Conservation (phyloP, 805 yeast species). For the Candida easanensis region DNA sequence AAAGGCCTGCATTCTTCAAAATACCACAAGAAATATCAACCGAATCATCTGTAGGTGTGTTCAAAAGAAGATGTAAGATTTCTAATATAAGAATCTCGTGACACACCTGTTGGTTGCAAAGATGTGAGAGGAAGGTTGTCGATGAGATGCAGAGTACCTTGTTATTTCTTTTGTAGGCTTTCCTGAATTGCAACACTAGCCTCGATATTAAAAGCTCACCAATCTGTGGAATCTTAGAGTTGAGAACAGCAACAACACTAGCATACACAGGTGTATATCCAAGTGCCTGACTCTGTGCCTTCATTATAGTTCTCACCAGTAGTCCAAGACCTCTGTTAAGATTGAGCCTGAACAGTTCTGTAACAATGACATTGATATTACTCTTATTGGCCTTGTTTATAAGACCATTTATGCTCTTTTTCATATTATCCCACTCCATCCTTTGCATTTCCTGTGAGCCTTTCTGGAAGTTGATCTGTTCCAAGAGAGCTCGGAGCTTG, state of each 20-base stretch:
- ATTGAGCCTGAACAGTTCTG: conserved; percentile 54
- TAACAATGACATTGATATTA: conserved; percentile 48
- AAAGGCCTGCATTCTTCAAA: conserved; percentile 50
- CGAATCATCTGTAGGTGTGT: conserved; percentile 50
- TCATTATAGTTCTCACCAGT: conserved; percentile 55
- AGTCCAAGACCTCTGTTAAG: conserved; percentile 60
- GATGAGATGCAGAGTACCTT: conserved; percentile 41
- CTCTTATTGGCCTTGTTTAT: conserved; percentile 43
- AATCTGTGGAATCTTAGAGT: conserved; percentile 64
- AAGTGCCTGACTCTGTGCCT: conserved; percentile 43
- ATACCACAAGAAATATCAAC: conserved; percentile 53
- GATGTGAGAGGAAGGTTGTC: conserved; percentile 52
- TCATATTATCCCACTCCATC: conserved; percentile 54
- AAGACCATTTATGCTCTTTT: conserved; percentile 43
- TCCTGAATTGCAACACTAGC: conserved; percentile 55
- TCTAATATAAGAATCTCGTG: conserved; percentile 55
- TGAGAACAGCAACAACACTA: conserved; percentile 54
- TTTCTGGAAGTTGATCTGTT: conserved; percentile 29
- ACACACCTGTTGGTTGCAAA: conserved; percentile 60
- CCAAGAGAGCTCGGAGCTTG: conserved; percentile 41
- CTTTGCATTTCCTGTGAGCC: conserved; percentile 45
- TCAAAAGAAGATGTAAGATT: conserved; percentile 44
- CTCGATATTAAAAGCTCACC: conserved; percentile 58
- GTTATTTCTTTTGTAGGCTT: conserved; percentile 47
- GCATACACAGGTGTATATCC: conserved; percentile 51